Evolutionary conservation across 2,329 filamentous ascomycete species (phyloP).

Genomic region (Sporothrix protearum): DNA sequence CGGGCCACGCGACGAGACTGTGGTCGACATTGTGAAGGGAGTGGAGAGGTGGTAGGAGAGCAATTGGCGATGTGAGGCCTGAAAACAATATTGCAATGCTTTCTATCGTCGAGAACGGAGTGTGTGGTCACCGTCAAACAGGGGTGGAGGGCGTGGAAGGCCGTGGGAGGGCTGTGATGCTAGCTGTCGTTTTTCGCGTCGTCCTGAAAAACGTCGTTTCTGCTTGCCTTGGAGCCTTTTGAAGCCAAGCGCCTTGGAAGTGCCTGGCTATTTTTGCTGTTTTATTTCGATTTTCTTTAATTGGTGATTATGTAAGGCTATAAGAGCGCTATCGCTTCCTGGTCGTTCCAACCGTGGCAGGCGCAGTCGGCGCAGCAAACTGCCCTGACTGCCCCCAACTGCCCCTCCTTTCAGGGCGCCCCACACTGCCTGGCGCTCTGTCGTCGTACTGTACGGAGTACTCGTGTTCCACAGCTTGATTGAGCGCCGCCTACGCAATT

Average conservation of each 20-base stretch:
- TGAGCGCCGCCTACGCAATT: slow-evolving; percentile 11
- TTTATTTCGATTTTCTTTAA: slow-evolving; percentile 8
- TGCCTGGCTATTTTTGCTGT: slow-evolving; percentile 4
- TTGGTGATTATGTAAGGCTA: slow-evolving; percentile 1
- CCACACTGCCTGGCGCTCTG: background rate
- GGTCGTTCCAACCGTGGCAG: slow-evolving; percentile 3
- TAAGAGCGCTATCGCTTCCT: background rate
- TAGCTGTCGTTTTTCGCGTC: slow-evolving; percentile 7
- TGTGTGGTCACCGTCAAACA: background rate
- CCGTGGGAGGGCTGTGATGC: background rate
- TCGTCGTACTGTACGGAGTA: too few species aligned
- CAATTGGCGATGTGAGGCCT: background rate
- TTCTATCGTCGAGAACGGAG: background rate
- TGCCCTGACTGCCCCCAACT: background rate
- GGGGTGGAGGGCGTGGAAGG: background rate
- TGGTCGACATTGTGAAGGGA: slow-evolving; percentile 35
- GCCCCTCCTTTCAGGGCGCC: background rate
- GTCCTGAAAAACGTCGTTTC: slow-evolving; percentile 10
- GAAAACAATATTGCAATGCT: background rate
- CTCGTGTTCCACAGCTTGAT: slow-evolving; percentile 7
- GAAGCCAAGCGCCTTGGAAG: background rate
- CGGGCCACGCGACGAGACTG: slow-evolving; percentile 33
- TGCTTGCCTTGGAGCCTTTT: background rate
- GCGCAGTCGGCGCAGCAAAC: slow-evolving; percentile 10
- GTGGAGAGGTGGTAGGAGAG: background rate